These are phyloP conservation scores for Tinospora cordifolia DNA, from an alignment of 164 flowering plant species.

Conservation along the genomic window DNA sequence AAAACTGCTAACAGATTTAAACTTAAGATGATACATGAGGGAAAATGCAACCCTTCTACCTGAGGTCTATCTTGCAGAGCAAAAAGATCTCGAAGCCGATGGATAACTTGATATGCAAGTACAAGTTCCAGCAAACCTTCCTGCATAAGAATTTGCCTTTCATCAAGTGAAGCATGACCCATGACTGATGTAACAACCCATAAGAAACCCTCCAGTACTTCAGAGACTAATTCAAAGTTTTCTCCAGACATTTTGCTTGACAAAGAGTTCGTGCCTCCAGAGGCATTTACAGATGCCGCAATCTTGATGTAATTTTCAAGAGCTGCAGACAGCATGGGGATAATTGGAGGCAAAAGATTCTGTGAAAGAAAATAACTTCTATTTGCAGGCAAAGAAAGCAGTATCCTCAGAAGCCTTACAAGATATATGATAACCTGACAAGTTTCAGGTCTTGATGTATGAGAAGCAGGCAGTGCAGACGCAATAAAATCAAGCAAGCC, in stretches of 20 bases:
- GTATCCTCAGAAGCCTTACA: constrained; percentile 62
- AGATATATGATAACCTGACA: constrained; percentile 75
- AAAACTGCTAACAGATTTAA: constrained; percentile 61
- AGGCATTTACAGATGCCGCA: constrained; percentile 57
- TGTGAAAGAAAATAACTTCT: constrained; percentile 81
- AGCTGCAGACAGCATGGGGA: constrained; percentile 85
- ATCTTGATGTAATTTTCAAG: constrained; percentile 88
- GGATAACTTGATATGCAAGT: constrained; percentile 74
- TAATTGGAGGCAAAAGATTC: constrained; percentile 82
- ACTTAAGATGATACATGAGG: constrained; percentile 70
- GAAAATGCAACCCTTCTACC: constrained; percentile 89
- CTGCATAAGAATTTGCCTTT: constrained; percentile 65
- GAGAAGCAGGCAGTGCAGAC: constrained; percentile 90
- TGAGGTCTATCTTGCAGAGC: constrained; percentile 92
- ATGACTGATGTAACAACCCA: constrained; percentile 60
- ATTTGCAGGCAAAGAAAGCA: constrained; percentile 56
- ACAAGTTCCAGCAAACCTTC: constrained; percentile 79
- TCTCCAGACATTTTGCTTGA: constrained; percentile 48
- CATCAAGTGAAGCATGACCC: constrained; percentile 57
- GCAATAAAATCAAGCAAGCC: constrained; percentile 92
- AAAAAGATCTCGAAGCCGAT: constrained; percentile 81
- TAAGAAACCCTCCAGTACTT: constrained; percentile 65
- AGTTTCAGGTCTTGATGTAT: constrained; percentile 88
- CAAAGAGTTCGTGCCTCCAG: constrained; percentile 28
- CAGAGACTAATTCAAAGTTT: constrained; percentile 68